phyloP scores from a whole-genome alignment of 345 rosid species.

The Bruguiera sexangula region DNA sequence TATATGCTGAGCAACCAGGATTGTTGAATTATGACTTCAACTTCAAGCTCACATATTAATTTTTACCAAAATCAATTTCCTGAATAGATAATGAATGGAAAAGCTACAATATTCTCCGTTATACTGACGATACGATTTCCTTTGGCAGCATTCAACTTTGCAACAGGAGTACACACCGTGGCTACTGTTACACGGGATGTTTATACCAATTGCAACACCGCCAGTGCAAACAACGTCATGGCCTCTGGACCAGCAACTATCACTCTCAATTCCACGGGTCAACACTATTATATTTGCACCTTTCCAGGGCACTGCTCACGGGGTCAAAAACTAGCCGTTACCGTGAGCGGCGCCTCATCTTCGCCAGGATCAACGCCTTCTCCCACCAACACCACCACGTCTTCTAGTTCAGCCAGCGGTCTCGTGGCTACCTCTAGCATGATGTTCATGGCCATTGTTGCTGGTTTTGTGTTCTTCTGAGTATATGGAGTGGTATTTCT shows the following conservation, averaged over 20 bases:
- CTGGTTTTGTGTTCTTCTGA: not conserved
- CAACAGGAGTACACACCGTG: conserved; percentile 17
- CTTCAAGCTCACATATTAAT: too few relatives aligned
- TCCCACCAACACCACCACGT: not conserved
- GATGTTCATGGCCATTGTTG: not conserved
- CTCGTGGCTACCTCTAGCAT: not conserved
- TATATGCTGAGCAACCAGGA: too few relatives aligned
- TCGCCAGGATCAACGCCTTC: not conserved
- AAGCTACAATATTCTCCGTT: not conserved
- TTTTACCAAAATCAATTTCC: too few relatives aligned
- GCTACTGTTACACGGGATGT: conserved; percentile 9
- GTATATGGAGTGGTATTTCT: too few relatives aligned
- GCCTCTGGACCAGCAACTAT: conserved; percentile 10
- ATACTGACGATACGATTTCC: too few relatives aligned
- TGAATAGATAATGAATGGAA: not conserved
- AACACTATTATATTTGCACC: conserved; percentile 14
- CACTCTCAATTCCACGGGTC: conserved; percentile 8
- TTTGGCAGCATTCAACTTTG: conserved; percentile 23
- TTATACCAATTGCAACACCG: conserved; percentile 9
- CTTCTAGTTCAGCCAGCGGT: not conserved
- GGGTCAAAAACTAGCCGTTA: conserved; percentile 20
- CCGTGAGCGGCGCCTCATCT: not conserved
- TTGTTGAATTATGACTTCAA: too few relatives aligned
- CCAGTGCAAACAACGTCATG: not conserved
- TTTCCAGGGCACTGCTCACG: conserved; percentile 11